A percentile compares a stretch with the other conserved stretches of the same genome.
Evolutionary conservation across 2,329 filamentous ascomycete species (phyloP).

Genomic region (Helotiales sp.): DNA sequence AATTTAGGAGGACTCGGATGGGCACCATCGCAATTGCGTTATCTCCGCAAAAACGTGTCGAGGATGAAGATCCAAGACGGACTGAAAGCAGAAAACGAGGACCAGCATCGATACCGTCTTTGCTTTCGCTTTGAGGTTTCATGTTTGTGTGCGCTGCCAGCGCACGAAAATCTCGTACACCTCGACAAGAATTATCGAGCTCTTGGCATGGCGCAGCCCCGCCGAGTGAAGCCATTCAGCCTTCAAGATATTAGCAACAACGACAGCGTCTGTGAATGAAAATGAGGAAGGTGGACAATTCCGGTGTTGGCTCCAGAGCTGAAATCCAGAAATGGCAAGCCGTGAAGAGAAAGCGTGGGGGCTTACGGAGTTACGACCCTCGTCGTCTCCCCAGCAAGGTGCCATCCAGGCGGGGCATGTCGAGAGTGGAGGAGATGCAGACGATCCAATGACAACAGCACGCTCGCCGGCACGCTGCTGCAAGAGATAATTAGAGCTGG

Average conservation of each 20-base stretch:
- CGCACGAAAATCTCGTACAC: neutral
- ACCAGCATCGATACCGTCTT: neutral
- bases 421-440: neutral
- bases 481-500: conserved; percentile 7
- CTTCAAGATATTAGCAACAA: conserved; percentile 4
- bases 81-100: neutral
- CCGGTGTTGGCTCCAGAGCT: conserved; percentile 12
- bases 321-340: conserved; percentile 9
- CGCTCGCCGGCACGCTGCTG: neutral
- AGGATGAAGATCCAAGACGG: neutral
- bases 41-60: neutral
- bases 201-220: conserved; percentile 11
- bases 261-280: neutral
- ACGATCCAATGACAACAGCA: neutral
- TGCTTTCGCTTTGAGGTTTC: conserved; percentile 4
- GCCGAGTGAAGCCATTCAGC: conserved; percentile 6
- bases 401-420: neutral
- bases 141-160: conserved; percentile 4
- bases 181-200: neutral
- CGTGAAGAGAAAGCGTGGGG: conserved; percentile 17
- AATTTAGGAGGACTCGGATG: neutral
- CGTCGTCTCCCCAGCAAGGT: neutral
- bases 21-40: neutral
- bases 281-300: neutral
- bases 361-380: conserved; percentile 1